Conservation (phyloP, 306 rosid species). For the Cajanus cajan region DNA sequence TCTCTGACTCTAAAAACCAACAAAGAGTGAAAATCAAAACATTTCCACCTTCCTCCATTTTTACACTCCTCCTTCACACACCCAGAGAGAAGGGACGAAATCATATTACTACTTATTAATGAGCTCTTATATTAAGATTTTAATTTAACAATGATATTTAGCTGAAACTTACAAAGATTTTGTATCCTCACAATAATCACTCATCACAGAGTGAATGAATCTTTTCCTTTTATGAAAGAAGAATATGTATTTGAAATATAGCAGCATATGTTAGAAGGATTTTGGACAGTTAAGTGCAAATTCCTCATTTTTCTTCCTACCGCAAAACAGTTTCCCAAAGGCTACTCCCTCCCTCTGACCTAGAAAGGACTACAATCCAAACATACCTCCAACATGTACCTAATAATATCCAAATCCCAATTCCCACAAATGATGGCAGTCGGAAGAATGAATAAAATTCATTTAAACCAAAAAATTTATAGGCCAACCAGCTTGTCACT, state of each 20-base stretch:
- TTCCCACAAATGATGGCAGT: neutral
- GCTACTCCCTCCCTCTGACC: neutral
- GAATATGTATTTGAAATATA: neutral
- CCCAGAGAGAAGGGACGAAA: neutral
- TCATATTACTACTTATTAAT: neutral
- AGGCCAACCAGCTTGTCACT: neutral
- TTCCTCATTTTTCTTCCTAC: neutral
- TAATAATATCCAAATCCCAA: conserved; percentile 3
- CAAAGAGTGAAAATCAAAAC: neutral
- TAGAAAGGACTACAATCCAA: neutral
- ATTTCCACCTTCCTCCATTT: neutral
- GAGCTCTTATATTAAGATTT: neutral
- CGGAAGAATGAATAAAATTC: neutral
- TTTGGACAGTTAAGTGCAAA: neutral
- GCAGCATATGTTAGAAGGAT: neutral
- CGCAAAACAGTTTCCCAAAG: neutral
- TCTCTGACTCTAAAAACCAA: neutral
- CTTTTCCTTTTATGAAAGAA: conserved; percentile 1
- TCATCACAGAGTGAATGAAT: neutral
- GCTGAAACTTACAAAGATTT: neutral
- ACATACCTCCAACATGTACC: neutral
- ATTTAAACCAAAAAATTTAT: neutral
- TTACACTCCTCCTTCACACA: neutral
- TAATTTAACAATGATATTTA: neutral
- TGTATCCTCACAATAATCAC: neutral